Evolutionary conservation across 129 eudicot species (phyloP), one percentile per base, ranked within the genome.

Genomic region (Silybum marianum): DNA sequence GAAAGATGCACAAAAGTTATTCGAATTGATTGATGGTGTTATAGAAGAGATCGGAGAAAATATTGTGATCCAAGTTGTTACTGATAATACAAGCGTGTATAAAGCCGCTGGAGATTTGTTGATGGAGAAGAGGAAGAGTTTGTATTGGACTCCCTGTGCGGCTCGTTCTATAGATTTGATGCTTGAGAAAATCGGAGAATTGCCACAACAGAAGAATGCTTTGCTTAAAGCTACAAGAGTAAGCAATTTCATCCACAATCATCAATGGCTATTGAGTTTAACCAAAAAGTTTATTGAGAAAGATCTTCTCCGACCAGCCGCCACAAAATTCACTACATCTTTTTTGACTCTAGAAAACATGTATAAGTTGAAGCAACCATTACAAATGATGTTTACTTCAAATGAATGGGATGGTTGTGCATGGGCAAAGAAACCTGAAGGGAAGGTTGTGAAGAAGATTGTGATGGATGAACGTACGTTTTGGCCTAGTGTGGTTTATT

Each of bases 271-370:
- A 19, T 58, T 58, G 23, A 58, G 23, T 58, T 58, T 58, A 58
- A 14, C 66, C 19, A 58, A 58, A 58, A 58, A 58, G 9, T 58
- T 58, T n/a, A 58, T 24, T 18, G n/a, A 58, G 66, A 58, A 58
- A 18, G 23, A 58, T 58, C 66, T 58, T 58, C 66, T 58, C 9
- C 66, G 66, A 58, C 66, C 66, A 7, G 10, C 66, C 4, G 22
- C n/a, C 19, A 58, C 23, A 58, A 58, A 14, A 58, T 58, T 58
- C 66, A 7, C 66, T 58, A 58, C 66, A 58, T 58, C 66, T 13
- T 81, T 74, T 58, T 26, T 74, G 7, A 81, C 80, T 21, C 32
- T 81, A 14, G 26, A 74, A 10, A 58, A 58, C 66, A 58, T 58
- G 66, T 58, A 58, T n/a, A 18, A 6, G 23, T 58, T 58, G 23